These are phyloP conservation scores for Paraconiothyrium sp. DNA, from an alignment of 2,329 filamentous ascomycete genomes.

Conservation along the genomic window DNA sequence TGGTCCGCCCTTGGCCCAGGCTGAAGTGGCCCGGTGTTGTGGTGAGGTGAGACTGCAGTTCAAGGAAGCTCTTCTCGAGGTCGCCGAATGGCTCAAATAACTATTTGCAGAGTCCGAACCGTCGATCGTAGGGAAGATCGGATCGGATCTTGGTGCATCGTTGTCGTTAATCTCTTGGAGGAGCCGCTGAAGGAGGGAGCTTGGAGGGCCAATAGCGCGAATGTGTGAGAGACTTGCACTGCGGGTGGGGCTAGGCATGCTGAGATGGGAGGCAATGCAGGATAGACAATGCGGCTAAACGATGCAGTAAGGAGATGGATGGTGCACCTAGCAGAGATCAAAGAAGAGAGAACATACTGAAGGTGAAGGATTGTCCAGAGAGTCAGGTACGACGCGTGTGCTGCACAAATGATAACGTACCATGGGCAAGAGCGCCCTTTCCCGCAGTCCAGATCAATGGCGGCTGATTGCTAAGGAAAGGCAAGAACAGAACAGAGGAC, in stretches of 20 bases:
- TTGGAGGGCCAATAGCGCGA: slow-evolving; percentile 23
- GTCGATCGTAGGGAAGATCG: background rate
- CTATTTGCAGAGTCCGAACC: background rate
- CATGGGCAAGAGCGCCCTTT: slow-evolving; percentile 2
- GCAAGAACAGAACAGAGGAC: background rate
- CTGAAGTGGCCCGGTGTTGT: background rate
- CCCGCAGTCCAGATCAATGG: background rate
- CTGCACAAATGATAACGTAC: background rate
- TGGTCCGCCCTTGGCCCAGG: slow-evolving; percentile 32
- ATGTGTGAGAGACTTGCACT: slow-evolving; percentile 17
- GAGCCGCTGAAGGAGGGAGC: slow-evolving; percentile 36
- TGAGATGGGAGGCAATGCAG: slow-evolving; percentile 27
- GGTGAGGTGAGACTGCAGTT: slow-evolving; percentile 11
- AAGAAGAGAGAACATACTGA: slow-evolving; percentile 15
- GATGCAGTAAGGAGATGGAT: slow-evolving; percentile 27
- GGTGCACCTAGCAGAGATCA: slow-evolving; percentile 19
- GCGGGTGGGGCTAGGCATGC: slow-evolving; percentile 38
- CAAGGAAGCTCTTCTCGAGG: slow-evolving; percentile 1
- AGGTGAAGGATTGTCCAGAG: background rate
- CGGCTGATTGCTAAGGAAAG: background rate
- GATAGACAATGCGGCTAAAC: slow-evolving; percentile 31
- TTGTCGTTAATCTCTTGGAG: slow-evolving; percentile 39
- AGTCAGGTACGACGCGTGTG: slow-evolving; percentile 11
- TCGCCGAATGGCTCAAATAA: background rate
- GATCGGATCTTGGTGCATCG: slow-evolving; percentile 5